Evolutionary conservation across 345 rosid genomes (phyloP).

Genomic region (Melastoma malabathricum): DNA sequence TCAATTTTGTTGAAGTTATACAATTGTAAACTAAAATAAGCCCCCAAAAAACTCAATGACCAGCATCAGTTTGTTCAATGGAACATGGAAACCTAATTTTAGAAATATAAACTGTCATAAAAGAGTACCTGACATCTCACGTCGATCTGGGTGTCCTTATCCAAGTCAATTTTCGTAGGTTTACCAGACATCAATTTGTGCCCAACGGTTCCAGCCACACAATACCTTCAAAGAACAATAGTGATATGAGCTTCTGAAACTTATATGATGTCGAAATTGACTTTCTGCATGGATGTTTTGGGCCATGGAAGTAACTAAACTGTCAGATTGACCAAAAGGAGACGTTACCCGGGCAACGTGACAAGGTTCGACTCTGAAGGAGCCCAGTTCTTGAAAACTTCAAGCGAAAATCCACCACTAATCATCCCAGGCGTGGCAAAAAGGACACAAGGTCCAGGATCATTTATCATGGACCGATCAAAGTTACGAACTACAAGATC

Average conservation of each 20-base stretch:
- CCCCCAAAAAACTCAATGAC: too few relatives aligned
- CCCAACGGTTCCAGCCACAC: constrained; percentile 90
- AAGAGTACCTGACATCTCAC: constrained; percentile 82
- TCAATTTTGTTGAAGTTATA: too few relatives aligned
- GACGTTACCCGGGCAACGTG: constrained; percentile 76
- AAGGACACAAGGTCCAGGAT: constrained; percentile 95
- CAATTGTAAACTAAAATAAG: too few relatives aligned
- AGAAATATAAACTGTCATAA: background rate
- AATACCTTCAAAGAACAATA: constrained; percentile 36
- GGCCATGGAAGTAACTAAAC: background rate
- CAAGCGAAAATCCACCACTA: constrained; percentile 84
- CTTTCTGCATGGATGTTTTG: background rate
- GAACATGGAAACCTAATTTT: background rate
- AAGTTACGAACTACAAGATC: constrained; percentile 51
- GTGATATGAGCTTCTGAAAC: too few relatives aligned
- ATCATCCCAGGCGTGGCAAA: constrained; percentile 99
- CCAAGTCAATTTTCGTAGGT: constrained; percentile 67
- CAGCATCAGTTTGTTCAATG: too few relatives aligned
- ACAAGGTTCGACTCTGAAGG: constrained; percentile 73
- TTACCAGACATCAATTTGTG: constrained; percentile 83
- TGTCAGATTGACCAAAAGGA: constrained; percentile 2
- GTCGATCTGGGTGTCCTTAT: constrained; percentile 68
- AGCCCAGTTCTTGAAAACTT: constrained; percentile 94
- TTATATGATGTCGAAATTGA: too few relatives aligned
- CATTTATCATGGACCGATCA: constrained; percentile 67